Evolutionary conservation across 202 grass and related monocot genomes (phyloP).

Genomic region (Saccharum hybrid): DNA sequence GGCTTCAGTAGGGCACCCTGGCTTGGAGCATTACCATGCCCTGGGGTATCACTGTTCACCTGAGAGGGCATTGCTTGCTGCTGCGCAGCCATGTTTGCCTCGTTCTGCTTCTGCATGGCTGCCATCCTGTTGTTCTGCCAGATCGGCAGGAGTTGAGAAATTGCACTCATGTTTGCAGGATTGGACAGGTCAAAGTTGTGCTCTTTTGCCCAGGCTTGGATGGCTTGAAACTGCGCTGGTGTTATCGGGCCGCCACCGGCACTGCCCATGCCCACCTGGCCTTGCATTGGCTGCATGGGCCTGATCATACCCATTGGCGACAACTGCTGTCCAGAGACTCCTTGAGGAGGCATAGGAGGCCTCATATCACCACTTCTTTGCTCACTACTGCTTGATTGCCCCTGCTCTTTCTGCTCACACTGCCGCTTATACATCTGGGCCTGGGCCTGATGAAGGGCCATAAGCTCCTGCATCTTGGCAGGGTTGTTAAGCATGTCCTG

Average conservation of each 20-base stretch:
- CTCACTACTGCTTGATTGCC: slow-evolving; percentile 44
- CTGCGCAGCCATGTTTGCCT: slow-evolving; percentile 55
- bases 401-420: slow-evolving; percentile 57
- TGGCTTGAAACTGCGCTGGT: slow-evolving; percentile 68
- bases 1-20: slow-evolving; percentile 62
- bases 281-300: slow-evolving; percentile 54
- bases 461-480: slow-evolving; percentile 79
- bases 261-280: slow-evolving; percentile 44
- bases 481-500: slow-evolving; percentile 66
- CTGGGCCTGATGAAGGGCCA: slow-evolving; percentile 69
- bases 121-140: slow-evolving; percentile 65
- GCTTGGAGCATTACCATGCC: slow-evolving; percentile 55
- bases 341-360: slow-evolving; percentile 59
- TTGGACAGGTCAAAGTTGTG: slow-evolving; percentile 82
- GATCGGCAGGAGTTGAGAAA: slow-evolving; percentile 82
- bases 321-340: slow-evolving; percentile 54
- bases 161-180: slow-evolving; percentile 73
- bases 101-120: slow-evolving; percentile 71
- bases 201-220: slow-evolving; percentile 93
- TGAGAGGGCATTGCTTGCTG: slow-evolving; percentile 59
- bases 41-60: slow-evolving; percentile 62
- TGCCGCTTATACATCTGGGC: slow-evolving; percentile 56
- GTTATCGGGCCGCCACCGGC: slow-evolving; percentile 54
- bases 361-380: slow-evolving; percentile 75
- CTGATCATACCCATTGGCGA: slow-evolving; percentile 51